Base-by-base conservation (phyloP, 306 rosid genomes). In the Canavalia ensiformis region DNA sequence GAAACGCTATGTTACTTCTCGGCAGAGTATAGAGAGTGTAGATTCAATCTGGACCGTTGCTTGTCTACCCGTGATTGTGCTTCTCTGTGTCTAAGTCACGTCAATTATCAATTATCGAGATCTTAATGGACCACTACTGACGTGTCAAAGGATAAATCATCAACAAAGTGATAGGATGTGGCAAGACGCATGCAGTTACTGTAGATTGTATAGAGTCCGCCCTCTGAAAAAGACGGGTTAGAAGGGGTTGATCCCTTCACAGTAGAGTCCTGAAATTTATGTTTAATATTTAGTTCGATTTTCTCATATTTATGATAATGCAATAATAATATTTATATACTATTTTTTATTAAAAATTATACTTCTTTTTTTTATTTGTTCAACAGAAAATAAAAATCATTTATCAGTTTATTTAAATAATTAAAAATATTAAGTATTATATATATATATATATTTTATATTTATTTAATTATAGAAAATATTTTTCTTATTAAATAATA, bases 21-120 rank as follows among this genome's bases (percentile, higher is more conserved):
- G 64, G 41, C 29, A 6, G 13, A n/a, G 35, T 5, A 72, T 68
- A 1, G 6, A 39, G 18, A 2, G 41, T 41, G 0, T 1, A 30
- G 77, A 41, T 49, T 66, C 28, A 12, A 73, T 79, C 50, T 74
- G 0, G 4, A 10, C 77, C 81, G 87, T 79, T 57, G 31, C 5
- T 9, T 18, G 0, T 1, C 39, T 42, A 8, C 55, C 50, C 63
- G 6, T 30, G 28, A 67, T 42, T 0, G 57, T 10, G 55, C 52
- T 60, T 8, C 4, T 5, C 1, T 13, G 29, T 9, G 29, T 64
- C 31, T 3, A 37, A 1, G 11, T 37, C 50, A 28, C 72, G 9
- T 64, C 49, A 35, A 45, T 34, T 1, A 4, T 66, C 4, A 42
- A 10, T 12, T 30, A 4, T 35, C 8, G 7, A 7, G 51, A 28